These are phyloP conservation scores for Vanrija sp. DNA, from an alignment of 1,284 basidiomycete species.

Conservation along the genomic window DNA sequence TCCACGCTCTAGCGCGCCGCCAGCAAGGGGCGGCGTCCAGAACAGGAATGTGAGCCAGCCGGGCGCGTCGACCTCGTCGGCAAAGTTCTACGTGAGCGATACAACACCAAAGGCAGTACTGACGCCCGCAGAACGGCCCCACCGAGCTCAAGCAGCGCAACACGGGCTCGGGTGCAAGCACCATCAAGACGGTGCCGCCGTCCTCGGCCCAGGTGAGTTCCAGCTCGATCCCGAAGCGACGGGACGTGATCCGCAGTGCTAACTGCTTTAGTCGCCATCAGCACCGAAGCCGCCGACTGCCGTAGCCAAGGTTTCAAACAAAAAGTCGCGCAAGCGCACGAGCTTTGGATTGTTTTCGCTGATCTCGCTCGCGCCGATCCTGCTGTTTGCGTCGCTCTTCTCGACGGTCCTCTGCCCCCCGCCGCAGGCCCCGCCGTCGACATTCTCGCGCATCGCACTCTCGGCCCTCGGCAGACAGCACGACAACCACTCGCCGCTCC, in stretches of 20 bases:
- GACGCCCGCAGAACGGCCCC: background rate
- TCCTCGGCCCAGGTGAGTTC: too few relatives aligned
- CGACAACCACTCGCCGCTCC: conserved; percentile 21
- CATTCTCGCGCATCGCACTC: conserved; percentile 31
- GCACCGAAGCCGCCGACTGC: background rate
- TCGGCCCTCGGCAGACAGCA: conserved; percentile 28
- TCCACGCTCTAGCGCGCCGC: background rate
- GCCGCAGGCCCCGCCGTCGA: conserved; percentile 16
- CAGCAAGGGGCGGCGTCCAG: background rate
- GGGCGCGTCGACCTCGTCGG: background rate
- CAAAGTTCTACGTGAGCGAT: conserved; percentile 16
- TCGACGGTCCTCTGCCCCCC: conserved; percentile 45
- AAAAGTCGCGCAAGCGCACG: conserved; percentile 16
- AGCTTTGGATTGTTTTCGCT: conserved; percentile 31
- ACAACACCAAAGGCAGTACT: background rate
- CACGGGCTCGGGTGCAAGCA: too few relatives aligned
- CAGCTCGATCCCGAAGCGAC: background rate
- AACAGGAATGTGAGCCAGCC: background rate
- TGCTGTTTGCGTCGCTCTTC: conserved; percentile 37
- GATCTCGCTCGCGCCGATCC: conserved; percentile 36
- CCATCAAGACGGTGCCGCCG: too few relatives aligned
- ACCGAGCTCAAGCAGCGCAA: background rate
- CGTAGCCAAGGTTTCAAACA: background rate
- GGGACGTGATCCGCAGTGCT: background rate
- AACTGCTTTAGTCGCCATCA: background rate